Evolutionary conservation across 352 stramenopile genomes (phyloP).

Genomic region (Globisporangium nagaii): DNA sequence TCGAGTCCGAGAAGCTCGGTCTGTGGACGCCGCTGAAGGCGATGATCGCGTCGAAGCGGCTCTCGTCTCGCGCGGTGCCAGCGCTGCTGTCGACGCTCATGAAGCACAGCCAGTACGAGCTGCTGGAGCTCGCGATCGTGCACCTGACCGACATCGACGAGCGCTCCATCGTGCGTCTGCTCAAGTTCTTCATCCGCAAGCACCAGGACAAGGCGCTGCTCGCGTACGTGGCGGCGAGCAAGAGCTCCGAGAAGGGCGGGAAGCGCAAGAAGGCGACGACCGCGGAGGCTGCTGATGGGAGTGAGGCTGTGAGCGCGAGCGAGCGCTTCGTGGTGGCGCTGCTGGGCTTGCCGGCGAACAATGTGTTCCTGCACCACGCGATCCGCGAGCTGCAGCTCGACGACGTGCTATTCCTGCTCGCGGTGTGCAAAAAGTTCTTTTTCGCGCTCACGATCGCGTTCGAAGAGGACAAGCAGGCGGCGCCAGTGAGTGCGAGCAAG

Average conservation of each 20-base stretch:
- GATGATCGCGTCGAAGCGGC: slow-evolving; percentile 44
- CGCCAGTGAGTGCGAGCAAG: background rate
- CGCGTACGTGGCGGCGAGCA: slow-evolving; percentile 21
- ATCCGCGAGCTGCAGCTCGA: slow-evolving; percentile 62
- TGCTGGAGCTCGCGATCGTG: slow-evolving; percentile 59
- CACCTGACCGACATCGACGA: slow-evolving; percentile 77
- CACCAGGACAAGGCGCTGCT: slow-evolving; percentile 29
- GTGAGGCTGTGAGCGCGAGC: slow-evolving; percentile 16
- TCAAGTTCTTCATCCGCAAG: slow-evolving; percentile 76
- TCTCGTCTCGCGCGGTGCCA: slow-evolving; percentile 61
- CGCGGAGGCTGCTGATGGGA: background rate
- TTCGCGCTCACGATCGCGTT: slow-evolving; percentile 29
- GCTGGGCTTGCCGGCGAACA: slow-evolving; percentile 55
- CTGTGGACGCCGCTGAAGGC: slow-evolving; percentile 51
- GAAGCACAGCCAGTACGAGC: slow-evolving; percentile 54
- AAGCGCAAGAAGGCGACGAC: slow-evolving; percentile 27
- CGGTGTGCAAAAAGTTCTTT: slow-evolving; percentile 68
- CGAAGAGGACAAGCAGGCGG: slow-evolving; percentile 7
- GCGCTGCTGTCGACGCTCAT: slow-evolving; percentile 59
- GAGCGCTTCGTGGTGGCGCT: slow-evolving; percentile 57
- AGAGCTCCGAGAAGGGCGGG: slow-evolving; percentile 9
- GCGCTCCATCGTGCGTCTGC: slow-evolving; percentile 55
- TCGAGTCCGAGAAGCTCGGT: slow-evolving; percentile 45
- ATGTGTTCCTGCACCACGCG: slow-evolving; percentile 73
- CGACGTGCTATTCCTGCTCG: slow-evolving; percentile 64